These are phyloP conservation scores for Paracorniculantispora psalliotae DNA, from an alignment of 2,329 filamentous ascomycete species.

Conservation along the genomic window DNA sequence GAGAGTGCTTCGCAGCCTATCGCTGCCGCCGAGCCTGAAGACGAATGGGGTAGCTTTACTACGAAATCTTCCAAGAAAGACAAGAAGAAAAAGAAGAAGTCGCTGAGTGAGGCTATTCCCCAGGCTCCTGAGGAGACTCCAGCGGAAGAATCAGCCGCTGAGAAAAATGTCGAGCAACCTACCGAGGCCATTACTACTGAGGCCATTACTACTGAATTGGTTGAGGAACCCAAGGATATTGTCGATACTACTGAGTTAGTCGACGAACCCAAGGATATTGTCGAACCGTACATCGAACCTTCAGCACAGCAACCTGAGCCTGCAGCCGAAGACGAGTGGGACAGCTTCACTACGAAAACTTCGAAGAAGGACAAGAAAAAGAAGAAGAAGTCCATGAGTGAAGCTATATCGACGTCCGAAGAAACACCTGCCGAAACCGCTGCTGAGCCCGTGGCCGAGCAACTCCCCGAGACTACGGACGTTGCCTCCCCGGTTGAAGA, in stretches of 20 bases:
- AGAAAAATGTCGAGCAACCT: background rate
- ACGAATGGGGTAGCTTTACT: constrained; percentile 27
- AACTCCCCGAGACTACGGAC: background rate
- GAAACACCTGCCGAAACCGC: background rate
- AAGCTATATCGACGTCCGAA: constrained; percentile 1
- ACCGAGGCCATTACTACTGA: background rate
- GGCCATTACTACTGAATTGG: background rate
- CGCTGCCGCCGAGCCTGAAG: constrained; percentile 22
- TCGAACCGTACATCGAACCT: constrained; percentile 5
- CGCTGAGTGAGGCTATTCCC: background rate
- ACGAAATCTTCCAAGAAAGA: constrained; percentile 27
- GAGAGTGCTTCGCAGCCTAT: constrained; percentile 18
- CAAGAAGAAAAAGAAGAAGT: constrained; percentile 26
- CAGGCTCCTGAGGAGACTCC: constrained; percentile 15
- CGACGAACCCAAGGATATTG: too few species aligned
- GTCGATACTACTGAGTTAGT: background rate
- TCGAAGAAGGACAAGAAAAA: constrained; percentile 29
- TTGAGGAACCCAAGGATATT: background rate
- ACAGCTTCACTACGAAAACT: background rate
- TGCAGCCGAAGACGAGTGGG: background rate
- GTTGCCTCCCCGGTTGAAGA: constrained; percentile 6
- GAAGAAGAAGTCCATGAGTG: constrained; percentile 23
- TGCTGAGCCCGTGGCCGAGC: background rate
- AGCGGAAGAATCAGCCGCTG: constrained; percentile 2
- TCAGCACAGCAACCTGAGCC: background rate